These are phyloP conservation scores for Sordaria brevicollis DNA, from an alignment of 495 filamentous ascomycete genomes.

Conservation along the genomic window DNA sequence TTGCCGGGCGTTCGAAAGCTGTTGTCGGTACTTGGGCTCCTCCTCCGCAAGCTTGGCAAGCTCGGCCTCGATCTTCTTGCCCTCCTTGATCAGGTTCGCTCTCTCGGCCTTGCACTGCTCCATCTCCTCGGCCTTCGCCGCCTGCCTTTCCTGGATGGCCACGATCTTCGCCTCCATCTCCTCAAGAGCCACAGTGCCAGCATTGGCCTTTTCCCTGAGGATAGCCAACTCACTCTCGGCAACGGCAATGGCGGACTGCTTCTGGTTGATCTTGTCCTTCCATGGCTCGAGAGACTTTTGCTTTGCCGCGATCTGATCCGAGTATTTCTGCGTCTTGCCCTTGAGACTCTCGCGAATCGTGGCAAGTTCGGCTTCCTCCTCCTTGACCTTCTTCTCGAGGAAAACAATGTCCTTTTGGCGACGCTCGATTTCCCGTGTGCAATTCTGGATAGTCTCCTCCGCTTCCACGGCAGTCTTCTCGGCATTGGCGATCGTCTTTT, in stretches of 20 bases:
- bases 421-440: constrained; percentile 64
- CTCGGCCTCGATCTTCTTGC: constrained; percentile 56
- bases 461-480: constrained; percentile 60
- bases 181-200: constrained; percentile 69
- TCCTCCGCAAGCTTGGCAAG: constrained; percentile 58
- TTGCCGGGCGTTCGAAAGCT: constrained; percentile 78
- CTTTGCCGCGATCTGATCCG: constrained; percentile 81
- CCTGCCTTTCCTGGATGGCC: constrained; percentile 56
- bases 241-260: constrained; percentile 85
- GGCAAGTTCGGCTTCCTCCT: constrained; percentile 73
- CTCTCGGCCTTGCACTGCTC: constrained; percentile 66
- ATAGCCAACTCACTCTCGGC: constrained; percentile 92
- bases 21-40: constrained; percentile 69
- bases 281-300: constrained; percentile 94
- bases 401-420: constrained; percentile 57
- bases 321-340: constrained; percentile 89
- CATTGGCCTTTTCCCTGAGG: constrained; percentile 74
- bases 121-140: constrained; percentile 62
- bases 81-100: constrained; percentile 61
- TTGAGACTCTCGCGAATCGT: constrained; percentile 75
- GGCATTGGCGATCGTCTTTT: constrained; percentile 67
- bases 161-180: constrained; percentile 75
- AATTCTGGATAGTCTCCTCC: constrained; percentile 65
- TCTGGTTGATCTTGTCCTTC: constrained; percentile 93
- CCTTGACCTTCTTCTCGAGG: constrained; percentile 62